Evolutionary conservation across 495 filamentous ascomycete species (phyloP), one percentile per base, ranked within the genome.

Genomic region (Penicillium coffeae): DNA sequence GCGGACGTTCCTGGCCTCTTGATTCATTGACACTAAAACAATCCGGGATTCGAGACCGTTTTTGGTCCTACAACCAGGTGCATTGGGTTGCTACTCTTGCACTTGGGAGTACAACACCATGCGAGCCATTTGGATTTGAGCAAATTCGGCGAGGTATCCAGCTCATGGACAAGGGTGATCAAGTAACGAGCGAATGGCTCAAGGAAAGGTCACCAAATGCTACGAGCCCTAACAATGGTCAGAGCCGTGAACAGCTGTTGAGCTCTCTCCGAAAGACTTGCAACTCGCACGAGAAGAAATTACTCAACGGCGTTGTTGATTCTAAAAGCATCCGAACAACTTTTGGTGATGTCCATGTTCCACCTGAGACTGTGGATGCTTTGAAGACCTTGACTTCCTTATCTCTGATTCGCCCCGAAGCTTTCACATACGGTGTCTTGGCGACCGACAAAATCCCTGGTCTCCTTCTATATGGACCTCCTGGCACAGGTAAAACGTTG

Each of bases 401-500:
- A 8, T 95, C 90, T 0, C 77, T 98, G 0, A 75, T 87, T 20
- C 85, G 94, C 1, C 93, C 93, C 0, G 93, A 98, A 35, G 93
- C 94, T 21, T 98, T 98, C 66, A 84, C 84, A 13, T 98, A 98
- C 61, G 93, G 93, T 66, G 90, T 98, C 5, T 78, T 98, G 27
- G 87, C 91, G 1, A 91, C 83, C 0, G 90, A 96, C 50, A 86
- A 88, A 54, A 94, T 98, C 45, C 86, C 89, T 0, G 93, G 93
- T 15, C 79, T 92, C 20, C 77, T 98, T 0, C 76, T 98, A 2
- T 98, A 98, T 60, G 93, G 93, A 0, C 94, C 93, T 6, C 94
- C 93, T 0, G 93, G 93, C 2, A 98, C 93, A 0, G 93, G 93
- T 48, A 98, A 98, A 60, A 98, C 93, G 1, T 75, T 97, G 0